Base-by-base conservation (phyloP, 257 asterid species). In the Capsicum pubescens region DNA sequence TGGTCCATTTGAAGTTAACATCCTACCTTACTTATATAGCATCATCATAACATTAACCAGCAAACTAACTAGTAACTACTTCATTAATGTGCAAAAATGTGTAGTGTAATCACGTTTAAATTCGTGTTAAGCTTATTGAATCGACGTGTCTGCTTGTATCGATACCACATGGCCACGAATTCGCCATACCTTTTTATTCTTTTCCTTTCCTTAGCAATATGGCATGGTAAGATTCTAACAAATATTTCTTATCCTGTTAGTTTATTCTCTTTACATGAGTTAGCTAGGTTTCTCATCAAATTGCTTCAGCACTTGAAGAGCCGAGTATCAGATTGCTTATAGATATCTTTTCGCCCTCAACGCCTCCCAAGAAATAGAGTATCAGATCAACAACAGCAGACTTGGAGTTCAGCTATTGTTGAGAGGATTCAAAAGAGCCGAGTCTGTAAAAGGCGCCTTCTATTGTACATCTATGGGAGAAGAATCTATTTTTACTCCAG, bases 1-100 rank as follows among this genome's bases (percentile, higher is more conserved):
- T 88, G 95, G 97, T 90, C 95, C 97, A 89, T 21, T 46, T 88
- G 84, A 84, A 79, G 87, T 87, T 82, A 80, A 85, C 87, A 86
- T 74, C 84, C 87, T 87, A 87, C 80, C 64, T 81, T 82, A 74
- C 64, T 56, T 80, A 52, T 83, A 46, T 61, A 52, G 71, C 74
- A 32, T 16, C 83, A 71, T 74, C 81, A 55, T 36, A 14, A n/a
- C n/a, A 46, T 72, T 79, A 63, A 83, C 87, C 74, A 82, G 59
- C 69, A 83, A 77, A 84, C 14, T 36, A 80, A 60, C 46, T 76
- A 84, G 9, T 36, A 80, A 60, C 46, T 76, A 50, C 21, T 60
- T 42, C 39, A 48, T 59, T 36, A 59, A 7, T 5, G 21, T 46
- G 36, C 79, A 46, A 71, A 44, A 46, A 9, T 74, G 2, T 50